phyloP scores from a whole-genome alignment of 2,329 filamentous ascomycete species.

The Fusarium sp. region DNA sequence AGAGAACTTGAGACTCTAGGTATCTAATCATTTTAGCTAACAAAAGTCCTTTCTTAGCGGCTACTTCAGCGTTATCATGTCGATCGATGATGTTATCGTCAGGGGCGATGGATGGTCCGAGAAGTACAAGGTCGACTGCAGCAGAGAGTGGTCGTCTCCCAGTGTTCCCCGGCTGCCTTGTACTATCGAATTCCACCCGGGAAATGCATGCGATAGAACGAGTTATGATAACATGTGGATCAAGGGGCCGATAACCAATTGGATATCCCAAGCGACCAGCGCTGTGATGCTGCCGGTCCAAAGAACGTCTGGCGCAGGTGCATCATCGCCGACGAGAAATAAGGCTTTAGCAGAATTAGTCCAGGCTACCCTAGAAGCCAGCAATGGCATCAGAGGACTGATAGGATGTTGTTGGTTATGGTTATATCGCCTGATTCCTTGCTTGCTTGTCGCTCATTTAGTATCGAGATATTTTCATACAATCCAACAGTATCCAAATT shows the following conservation, averaged over 20 bases:
- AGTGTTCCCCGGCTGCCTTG: not conserved
- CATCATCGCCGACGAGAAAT: not conserved
- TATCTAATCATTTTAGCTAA: not conserved
- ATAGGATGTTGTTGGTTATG: not conserved
- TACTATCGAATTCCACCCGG: not conserved
- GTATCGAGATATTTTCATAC: not conserved
- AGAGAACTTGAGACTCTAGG: accelerated
- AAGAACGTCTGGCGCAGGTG: not conserved
- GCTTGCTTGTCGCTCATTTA: not conserved
- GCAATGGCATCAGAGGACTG: not conserved
- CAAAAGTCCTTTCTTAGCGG: accelerated
- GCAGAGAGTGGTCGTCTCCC: not conserved
- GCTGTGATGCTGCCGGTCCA: not conserved
- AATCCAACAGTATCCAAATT: not conserved
- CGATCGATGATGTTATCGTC: not conserved
- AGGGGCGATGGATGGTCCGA: not conserved
- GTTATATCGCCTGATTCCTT: not conserved
- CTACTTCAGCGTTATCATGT: not conserved
- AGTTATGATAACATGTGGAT: not conserved
- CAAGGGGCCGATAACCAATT: not conserved
- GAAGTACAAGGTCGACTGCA: not conserved
- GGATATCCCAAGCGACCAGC: not conserved
- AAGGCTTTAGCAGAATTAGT: accelerated
- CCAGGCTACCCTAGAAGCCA: too few species aligned
- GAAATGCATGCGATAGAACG: not conserved